Evolutionary conservation across 805 yeast species (phyloP).

Genomic region (Candida alai): DNA sequence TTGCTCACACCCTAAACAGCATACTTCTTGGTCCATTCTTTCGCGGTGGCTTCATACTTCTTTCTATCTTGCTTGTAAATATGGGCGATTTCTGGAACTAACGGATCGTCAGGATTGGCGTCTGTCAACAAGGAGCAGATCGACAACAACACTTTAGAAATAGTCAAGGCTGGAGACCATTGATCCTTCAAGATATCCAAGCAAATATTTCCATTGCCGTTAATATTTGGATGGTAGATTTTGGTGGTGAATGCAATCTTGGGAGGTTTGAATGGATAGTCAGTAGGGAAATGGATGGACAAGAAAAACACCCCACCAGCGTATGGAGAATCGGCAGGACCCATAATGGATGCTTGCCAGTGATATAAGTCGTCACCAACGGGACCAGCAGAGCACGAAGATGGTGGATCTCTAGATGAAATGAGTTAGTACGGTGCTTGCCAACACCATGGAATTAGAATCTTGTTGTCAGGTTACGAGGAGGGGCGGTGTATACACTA

Average conservation of each 20-base stretch:
- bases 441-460: too few species aligned
- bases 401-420: constrained; percentile 83
- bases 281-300: constrained; percentile 97
- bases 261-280: constrained; percentile 98
- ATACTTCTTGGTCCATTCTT: constrained; percentile 98
- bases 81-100: constrained; percentile 97
- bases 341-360: constrained; percentile 99
- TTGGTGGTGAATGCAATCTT: constrained; percentile 84
- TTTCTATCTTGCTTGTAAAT: constrained; percentile 91
- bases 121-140: constrained; percentile 95
- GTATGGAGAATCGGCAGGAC: constrained; percentile 90
- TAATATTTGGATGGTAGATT: constrained; percentile 96
- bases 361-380: constrained; percentile 96
- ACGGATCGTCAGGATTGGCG: constrained; percentile 98
- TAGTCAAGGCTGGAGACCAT: constrained; percentile 98
- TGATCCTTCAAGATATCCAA: constrained; percentile 95
- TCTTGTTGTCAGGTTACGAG: too few species aligned
- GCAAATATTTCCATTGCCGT: constrained; percentile 93
- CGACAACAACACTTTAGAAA: constrained; percentile 90
- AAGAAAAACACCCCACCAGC: constrained; percentile 94
- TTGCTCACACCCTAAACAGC: constrained; percentile 67
- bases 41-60: constrained; percentile 94
- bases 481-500: too few species aligned
- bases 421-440: constrained; percentile 3
- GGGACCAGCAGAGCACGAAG: constrained; percentile 98